Conservation (phyloP, 495 filamentous ascomycete species). For the Tricharina praecox region DNA sequence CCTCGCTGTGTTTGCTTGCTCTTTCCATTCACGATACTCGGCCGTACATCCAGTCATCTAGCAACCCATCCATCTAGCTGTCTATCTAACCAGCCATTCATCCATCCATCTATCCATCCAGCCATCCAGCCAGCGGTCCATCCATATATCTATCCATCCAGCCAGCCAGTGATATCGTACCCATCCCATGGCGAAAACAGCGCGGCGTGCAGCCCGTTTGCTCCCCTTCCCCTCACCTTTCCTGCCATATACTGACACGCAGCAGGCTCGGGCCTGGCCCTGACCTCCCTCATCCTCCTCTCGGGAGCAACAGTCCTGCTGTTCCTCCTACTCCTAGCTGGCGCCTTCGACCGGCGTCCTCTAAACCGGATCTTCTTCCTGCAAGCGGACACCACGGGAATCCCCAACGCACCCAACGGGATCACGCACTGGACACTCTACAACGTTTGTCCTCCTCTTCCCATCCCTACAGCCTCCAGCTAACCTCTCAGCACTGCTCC, state of each 20-base stretch:
- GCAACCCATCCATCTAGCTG: too few species aligned
- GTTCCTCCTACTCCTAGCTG: conserved; percentile 49
- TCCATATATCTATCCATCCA: too few species aligned
- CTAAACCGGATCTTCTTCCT: conserved; percentile 53
- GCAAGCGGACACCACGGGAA: conserved; percentile 42
- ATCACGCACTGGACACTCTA: conserved; percentile 54
- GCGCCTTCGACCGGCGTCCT: conserved; percentile 38
- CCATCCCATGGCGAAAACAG: neutral
- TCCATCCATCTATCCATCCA: too few species aligned
- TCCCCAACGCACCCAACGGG: conserved; percentile 39
- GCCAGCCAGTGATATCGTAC: too few species aligned
- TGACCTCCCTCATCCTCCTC: conserved; percentile 46
- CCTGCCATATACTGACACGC: neutral
- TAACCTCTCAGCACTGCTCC: conserved; percentile 13
- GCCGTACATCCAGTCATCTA: too few species aligned
- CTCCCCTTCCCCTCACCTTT: neutral
- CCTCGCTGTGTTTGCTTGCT: too few species aligned
- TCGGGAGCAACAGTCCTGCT: conserved; percentile 45
- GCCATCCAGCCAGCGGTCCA: too few species aligned
- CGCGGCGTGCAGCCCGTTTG: neutral
- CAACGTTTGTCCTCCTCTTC: conserved; percentile 30
- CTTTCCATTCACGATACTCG: too few species aligned
- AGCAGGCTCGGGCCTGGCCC: conserved; percentile 29
- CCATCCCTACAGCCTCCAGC: neutral
- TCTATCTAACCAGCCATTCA: too few species aligned